These are phyloP conservation scores for Hyaloscypha variabilis DNA, from an alignment of 495 filamentous ascomycete species.

Conservation along the genomic window DNA sequence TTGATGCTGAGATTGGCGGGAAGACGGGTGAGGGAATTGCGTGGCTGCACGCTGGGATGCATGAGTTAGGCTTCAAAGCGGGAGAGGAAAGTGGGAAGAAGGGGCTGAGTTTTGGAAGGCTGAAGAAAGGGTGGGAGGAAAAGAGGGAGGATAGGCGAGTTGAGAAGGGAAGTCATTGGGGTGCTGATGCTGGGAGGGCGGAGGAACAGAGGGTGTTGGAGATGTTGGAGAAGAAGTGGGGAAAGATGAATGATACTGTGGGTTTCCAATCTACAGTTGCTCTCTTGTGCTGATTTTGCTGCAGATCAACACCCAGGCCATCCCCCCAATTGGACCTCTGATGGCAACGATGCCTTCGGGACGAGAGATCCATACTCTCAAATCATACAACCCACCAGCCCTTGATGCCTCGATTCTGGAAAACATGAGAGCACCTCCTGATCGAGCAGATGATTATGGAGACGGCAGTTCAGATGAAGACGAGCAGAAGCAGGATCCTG, in stretches of 20 bases:
- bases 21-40: constrained; percentile 81
- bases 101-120: constrained; percentile 59
- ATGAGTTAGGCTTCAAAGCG: constrained; percentile 62
- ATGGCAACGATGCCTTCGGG: constrained; percentile 82
- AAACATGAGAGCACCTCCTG: constrained; percentile 51
- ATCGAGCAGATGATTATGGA: constrained; percentile 53
- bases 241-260: constrained; percentile 89
- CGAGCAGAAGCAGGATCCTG: constrained; percentile 18
- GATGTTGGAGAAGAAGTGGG: constrained; percentile 88
- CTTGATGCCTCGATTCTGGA: constrained; percentile 59
- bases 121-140: constrained; percentile 74
- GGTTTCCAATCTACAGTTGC: constrained; percentile 33
- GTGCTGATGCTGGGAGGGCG: constrained; percentile 76
- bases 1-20: constrained; percentile 82
- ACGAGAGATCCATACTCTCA: constrained; percentile 76
- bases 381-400: constrained; percentile 58
- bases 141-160: constrained; percentile 67
- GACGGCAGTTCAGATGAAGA: constrained; percentile 49
- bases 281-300: constrained; percentile 7
- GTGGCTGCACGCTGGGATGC: constrained; percentile 75
- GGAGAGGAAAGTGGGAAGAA: constrained; percentile 41
- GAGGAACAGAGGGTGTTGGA: constrained; percentile 88
- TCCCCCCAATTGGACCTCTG: constrained; percentile 70
- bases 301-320: constrained; percentile 77
- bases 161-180: constrained; percentile 73